Base-by-base conservation (phyloP, 2,329 filamentous ascomycete genomes). In the Beauveria australis region DNA sequence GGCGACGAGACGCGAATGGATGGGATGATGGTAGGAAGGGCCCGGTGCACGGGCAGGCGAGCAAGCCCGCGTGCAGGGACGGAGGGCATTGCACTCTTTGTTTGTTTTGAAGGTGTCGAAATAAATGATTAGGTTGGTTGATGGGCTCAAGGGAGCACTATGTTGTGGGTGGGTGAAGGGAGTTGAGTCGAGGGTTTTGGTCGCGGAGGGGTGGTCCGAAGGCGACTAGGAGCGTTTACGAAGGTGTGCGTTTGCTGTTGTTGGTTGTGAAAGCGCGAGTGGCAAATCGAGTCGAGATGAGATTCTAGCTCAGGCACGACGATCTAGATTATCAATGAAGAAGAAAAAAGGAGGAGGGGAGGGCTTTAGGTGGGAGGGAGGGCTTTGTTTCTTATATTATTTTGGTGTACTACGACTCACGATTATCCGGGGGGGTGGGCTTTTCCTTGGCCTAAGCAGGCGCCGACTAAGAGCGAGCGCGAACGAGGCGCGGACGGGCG, bases 21-120 rank as follows among this genome's bases (percentile, higher is more conserved):
- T 19, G 60, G 40, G 44, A 61, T 30, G 24, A 62, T 53, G 33
- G 54, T 37, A 41, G 61, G 51, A 37, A 59, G 55, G 12, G 55
- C 62, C 53, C 64, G 64, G 56, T 54, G 60, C 53, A 63, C 56
- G 60, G 65, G 65, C 63, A 65, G 60, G 60, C 52, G 61, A 51
- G 63, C 56, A 40, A 67, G 63, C 62, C 64, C 66, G 57, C 63
- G 66, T 61, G 63, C 56, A 49, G 66, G 64, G 63, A 62, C 58
- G 60, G 61, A 60, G 55, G 63, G 56, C 68, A 70, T 70, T 62
- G 63, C 65, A 68, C 56, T 61, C 49, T 53, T 33, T 61, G 60
- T 56, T 58, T 67, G 61, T 22, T 63, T 57, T 43, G 66, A 37
- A 37, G 5, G 12, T 6, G 33, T 16, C 33, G 33, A 37, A 37